Base-by-base conservation (phyloP, 139 green algal genomes). In the Coelastrella sp. region DNA sequence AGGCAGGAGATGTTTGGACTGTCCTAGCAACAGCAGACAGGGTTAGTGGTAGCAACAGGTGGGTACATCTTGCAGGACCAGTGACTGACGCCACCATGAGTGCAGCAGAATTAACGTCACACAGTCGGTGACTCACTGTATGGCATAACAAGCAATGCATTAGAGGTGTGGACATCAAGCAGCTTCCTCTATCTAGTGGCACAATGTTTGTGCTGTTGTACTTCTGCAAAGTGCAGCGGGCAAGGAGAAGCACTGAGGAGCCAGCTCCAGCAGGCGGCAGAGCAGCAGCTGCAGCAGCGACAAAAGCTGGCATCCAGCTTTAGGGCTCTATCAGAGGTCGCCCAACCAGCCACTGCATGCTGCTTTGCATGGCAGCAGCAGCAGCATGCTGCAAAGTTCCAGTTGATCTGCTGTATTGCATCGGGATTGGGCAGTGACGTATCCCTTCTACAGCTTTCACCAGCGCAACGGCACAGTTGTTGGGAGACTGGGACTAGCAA, bases 191-290 rank as follows among this genome's bases (percentile, higher is more conserved):
- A n/a, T n/a, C n/a, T n/a, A n/a, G n/a, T n/a, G n/a, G n/a, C n/a
- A n/a, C n/a, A n/a, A n/a, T n/a, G n/a, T n/a, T n/a, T n/a, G n/a
- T n/a, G n/a, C n/a, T n/a, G n/a, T n/a, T n/a, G n/a, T n/a, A n/a
- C n/a, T n/a, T n/a, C n/a, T n/a, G n/a, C n/a, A n/a, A n/a, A n/a
- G n/a, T n/a, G n/a, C n/a, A n/a, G n/a, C n/a, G n/a, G n/a, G n/a
- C n/a, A n/a, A n/a, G n/a, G n/a, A n/a, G n/a, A n/a, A n/a, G n/a
- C n/a, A n/a, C n/a, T 38, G 38, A 37, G 60, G 4, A 79, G 71
- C 13, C 43, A 63, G 43, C 71, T 79, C n/a, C 71, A 79, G 71
- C 71, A 62, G 43, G 41, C 71, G 2, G 37, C 71, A n/a, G 71
- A 48, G 2, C 41, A 79, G 27, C 45, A 79, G 40, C 71, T 41